These are phyloP conservation scores for Xylaria sp. DNA, from an alignment of 2,329 filamentous ascomycete species.

Conservation along the genomic window DNA sequence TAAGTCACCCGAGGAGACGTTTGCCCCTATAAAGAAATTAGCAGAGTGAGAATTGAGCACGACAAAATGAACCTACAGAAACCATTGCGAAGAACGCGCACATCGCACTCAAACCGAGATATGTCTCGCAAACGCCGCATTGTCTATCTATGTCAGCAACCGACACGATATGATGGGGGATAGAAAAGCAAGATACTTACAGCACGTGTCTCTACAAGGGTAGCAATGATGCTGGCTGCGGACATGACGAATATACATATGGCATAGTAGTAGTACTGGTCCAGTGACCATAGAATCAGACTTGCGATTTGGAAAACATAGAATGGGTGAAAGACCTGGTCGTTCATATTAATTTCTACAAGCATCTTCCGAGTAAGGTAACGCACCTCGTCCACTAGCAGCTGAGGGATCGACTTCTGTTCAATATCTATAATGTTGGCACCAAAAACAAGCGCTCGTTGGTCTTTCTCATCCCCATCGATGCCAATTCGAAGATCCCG, in stretches of 20 bases:
- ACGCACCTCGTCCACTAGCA: conserved; percentile 85
- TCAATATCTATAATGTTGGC: conserved; percentile 92
- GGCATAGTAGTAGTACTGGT: conserved; percentile 98
- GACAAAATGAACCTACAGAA: conserved; percentile 73
- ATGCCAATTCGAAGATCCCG: conserved; percentile 80
- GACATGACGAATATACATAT: conserved; percentile 95
- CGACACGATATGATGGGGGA: not conserved
- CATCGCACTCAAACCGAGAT: conserved; percentile 93
- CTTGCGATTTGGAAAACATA: conserved; percentile 98
- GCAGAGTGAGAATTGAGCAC: conserved; percentile 28
- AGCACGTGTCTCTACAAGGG: conserved; percentile 87
- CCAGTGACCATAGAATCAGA: conserved; percentile 91
- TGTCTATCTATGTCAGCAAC: conserved; percentile 62
- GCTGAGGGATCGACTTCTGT: conserved; percentile 83
- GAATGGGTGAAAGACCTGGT: conserved; percentile 90
- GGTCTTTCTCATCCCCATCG: conserved; percentile 86
- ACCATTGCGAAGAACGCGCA: conserved; percentile 90
- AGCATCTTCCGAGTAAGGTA: not conserved
- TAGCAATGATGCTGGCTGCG: conserved; percentile 87
- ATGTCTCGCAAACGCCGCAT: conserved; percentile 92
- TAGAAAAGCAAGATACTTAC: conserved; percentile 57
- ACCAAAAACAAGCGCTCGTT: conserved; percentile 87
- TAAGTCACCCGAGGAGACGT: conserved; percentile 84
- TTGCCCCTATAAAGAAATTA: conserved; percentile 69
- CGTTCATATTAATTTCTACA: conserved; percentile 36